These are phyloP conservation scores for Yarrowia bubula DNA, from an alignment of 805 yeast genomes.

Conservation along the genomic window DNA sequence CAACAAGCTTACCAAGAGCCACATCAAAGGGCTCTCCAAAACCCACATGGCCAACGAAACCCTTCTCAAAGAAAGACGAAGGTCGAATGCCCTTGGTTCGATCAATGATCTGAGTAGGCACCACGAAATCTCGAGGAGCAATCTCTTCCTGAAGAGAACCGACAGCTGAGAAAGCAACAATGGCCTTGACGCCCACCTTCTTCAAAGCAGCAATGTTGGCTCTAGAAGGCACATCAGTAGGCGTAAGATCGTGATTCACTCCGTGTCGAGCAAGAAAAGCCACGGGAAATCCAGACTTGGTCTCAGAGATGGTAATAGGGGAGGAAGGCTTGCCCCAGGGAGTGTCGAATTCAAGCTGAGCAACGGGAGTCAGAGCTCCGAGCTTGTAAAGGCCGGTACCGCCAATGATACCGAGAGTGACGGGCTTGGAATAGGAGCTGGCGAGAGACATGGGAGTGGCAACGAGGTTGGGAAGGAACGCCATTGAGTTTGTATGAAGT, in stretches of 20 bases:
- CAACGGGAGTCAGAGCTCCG: constrained; percentile 79
- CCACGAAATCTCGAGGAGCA: constrained; percentile 92
- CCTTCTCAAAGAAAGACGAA: constrained; percentile 83
- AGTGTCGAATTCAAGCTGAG: constrained; percentile 74
- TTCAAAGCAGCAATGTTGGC: constrained; percentile 97
- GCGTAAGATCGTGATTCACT: constrained; percentile 79
- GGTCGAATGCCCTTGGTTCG: constrained; percentile 94
- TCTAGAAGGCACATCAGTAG: constrained; percentile 85
- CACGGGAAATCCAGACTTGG: constrained; percentile 72
- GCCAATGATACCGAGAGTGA: constrained; percentile 86
- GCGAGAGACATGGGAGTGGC: constrained; percentile 26
- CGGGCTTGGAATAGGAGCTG: constrained; percentile 47
- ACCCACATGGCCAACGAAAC: constrained; percentile 95
- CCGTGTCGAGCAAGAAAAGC: constrained; percentile 98
- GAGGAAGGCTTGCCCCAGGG: constrained; percentile 99
- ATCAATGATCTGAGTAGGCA: constrained; percentile 94
- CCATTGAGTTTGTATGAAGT: not conserved
- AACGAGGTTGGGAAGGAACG: constrained; percentile 20
- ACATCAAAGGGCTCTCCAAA: constrained; percentile 96
- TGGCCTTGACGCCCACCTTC: constrained; percentile 78
- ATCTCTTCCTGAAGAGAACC: constrained; percentile 90
- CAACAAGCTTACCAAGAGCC: constrained; percentile 63
- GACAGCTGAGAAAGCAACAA: constrained; percentile 91
- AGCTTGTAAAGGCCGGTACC: constrained; percentile 97
- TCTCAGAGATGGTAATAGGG: constrained; percentile 85